Base-by-base conservation (phyloP, 495 filamentous ascomycete species). In the Daldinia grandis region DNA sequence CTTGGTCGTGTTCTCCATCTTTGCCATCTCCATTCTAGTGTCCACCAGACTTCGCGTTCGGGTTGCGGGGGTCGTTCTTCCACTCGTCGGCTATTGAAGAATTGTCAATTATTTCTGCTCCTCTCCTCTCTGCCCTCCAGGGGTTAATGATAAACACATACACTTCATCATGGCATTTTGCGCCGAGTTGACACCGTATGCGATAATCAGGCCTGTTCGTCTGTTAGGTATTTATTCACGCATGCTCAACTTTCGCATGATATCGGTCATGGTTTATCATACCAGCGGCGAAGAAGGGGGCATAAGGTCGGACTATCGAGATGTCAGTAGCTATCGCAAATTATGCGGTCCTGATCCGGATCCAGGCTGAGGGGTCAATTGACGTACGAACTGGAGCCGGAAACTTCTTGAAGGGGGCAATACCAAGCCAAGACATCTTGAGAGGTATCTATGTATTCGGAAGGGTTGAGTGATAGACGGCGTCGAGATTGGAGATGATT, bases 11-110 rank as follows among this genome's bases (percentile, higher is more conserved):
- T 68, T 31, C 30, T 33, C 24, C 15, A 37, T 51, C 27, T 59
- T 27, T 7, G 30, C 25, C 30, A 61, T 66, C 55, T 71, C 79
- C 81, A 75, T 81, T 78, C 53, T 77, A 76, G 50, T 80, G 73
- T 75, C 86, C 84, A 44, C 70, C 69, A 27, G 76, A 72, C 86
- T 90, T 91, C 40, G 82, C 81, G 77, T 87, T 84, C 74, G 90
- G 92, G 87, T 97, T 97, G 78, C 95, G 88, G 69, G 95, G 94
- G 84, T 98, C 95, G 86, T 95, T 95, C 89, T 92, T 94, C 89
- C 86, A 97, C 80, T 98, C 92, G 65, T 90, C 92, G 83, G 88
- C 95, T 98, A 76, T 72, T 42, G 24, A 38, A 33, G 55, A 49
- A 4, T 25, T 47, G 75, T 78, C 54, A 82, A 78, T 66, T 66